Conservation (phyloP, 179 eudicot species). For the Beta macrorhiza region DNA sequence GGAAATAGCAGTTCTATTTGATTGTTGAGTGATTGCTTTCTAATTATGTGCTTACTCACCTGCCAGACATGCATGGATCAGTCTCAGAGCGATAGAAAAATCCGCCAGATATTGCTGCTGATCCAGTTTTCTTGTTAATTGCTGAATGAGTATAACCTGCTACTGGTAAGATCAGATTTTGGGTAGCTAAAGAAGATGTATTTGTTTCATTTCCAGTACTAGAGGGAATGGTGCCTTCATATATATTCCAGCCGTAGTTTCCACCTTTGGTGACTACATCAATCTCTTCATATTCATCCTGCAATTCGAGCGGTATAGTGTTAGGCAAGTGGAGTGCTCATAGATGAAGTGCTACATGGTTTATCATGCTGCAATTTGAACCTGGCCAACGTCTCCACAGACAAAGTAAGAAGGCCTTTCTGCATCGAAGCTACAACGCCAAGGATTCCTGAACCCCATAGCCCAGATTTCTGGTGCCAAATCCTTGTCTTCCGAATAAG, state of each 20-base stretch:
- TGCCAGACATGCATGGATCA: slow-evolving; percentile 83
- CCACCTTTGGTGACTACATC: slow-evolving; percentile 85
- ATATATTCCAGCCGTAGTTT: slow-evolving; percentile 79
- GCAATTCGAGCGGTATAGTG: slow-evolving; percentile 7
- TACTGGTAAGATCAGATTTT: slow-evolving; percentile 61
- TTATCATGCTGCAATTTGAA: slow-evolving; percentile 15
- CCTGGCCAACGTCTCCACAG: slow-evolving; percentile 86
- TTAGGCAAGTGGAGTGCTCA: not conserved
- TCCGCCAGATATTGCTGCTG: slow-evolving; percentile 91
- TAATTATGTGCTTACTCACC: slow-evolving; percentile 37
- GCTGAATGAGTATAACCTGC: slow-evolving; percentile 68
- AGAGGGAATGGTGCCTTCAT: slow-evolving; percentile 59
- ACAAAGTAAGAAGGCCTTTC: slow-evolving; percentile 80
- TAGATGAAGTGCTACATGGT: not conserved
- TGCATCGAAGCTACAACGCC: slow-evolving; percentile 91
- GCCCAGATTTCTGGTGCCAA: slow-evolving; percentile 82
- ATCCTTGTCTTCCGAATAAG: slow-evolving; percentile 59
- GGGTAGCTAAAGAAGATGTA: slow-evolving; percentile 33
- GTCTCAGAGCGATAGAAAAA: slow-evolving; percentile 73
- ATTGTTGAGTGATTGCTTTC: not conserved
- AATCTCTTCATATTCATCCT: slow-evolving; percentile 87
- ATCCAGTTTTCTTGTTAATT: slow-evolving; percentile 64
- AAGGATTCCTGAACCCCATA: slow-evolving; percentile 75
- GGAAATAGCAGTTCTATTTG: not conserved
- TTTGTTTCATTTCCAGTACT: slow-evolving; percentile 27